Percentiles rank a stretch among this genome's conserved stretches.
Conservation (phyloP, 768 basidiomycete genomes). For the Daedaleopsis nitida region DNA sequence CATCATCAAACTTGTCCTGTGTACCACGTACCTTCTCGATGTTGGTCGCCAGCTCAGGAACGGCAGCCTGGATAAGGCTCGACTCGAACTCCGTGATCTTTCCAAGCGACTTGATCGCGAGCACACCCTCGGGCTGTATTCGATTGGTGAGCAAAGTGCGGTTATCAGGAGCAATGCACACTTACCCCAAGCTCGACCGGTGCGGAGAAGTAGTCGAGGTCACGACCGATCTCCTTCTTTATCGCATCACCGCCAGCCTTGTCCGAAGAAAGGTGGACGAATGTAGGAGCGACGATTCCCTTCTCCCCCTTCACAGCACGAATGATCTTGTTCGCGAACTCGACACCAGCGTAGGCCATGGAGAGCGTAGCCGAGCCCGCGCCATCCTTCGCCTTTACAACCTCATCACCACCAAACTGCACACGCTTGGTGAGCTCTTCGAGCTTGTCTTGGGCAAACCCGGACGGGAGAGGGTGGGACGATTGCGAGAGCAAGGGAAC, state of each 20-base stretch:
- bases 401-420: constrained; percentile 96
- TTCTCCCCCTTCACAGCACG: constrained; percentile 87
- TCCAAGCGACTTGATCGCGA: constrained; percentile 82
- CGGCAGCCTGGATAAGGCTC: constrained; percentile 73
- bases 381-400: constrained; percentile 96
- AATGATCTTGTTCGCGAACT: constrained; percentile 84
- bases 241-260: constrained; percentile 70
- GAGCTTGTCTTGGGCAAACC: constrained; percentile 46
- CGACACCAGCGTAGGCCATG: constrained; percentile 94
- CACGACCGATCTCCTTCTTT: constrained; percentile 72
- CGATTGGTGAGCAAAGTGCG: constrained; percentile 30
- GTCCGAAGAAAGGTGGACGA: constrained; percentile 79
- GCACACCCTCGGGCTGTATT: constrained; percentile 66
- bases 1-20: neutral
- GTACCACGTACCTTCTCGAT: constrained; percentile 60
- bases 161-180: constrained; percentile 9
- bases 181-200: constrained; percentile 86
- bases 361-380: constrained; percentile 95
- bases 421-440: constrained; percentile 79
- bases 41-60: constrained; percentile 76
- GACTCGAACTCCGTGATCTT: constrained; percentile 71
- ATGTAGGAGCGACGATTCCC: constrained; percentile 82
- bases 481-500: constrained; percentile 93
- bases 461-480: constrained; percentile 71
- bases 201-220: constrained; percentile 87